Evolutionary conservation across 106 monocot genomes (phyloP).

Genomic region (Platanthera guangdongensis): DNA sequence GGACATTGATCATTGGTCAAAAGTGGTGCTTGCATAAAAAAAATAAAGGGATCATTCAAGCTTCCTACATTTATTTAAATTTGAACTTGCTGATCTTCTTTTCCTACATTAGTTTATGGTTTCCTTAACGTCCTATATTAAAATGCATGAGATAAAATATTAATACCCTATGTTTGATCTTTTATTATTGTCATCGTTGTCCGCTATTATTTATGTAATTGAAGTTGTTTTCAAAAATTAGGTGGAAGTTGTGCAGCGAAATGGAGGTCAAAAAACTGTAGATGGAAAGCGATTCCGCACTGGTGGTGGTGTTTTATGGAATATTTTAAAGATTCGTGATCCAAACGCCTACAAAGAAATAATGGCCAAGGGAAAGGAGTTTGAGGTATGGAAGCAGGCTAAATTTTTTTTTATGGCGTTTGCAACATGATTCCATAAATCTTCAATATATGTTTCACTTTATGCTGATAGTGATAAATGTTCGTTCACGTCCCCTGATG

Average conservation of each 20-base stretch:
- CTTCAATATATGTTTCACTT: not conserved
- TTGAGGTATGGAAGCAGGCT: slow-evolving; percentile 56
- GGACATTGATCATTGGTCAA: too few species aligned
- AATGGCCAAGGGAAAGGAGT: slow-evolving; percentile 85
- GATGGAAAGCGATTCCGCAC: slow-evolving; percentile 65
- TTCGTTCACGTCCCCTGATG: not conserved
- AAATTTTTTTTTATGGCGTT: not conserved
- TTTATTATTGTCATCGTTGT: too few species aligned
- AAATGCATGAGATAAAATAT: too few species aligned
- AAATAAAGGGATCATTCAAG: too few species aligned
- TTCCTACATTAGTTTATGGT: too few species aligned
- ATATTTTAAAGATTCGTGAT: slow-evolving; percentile 83
- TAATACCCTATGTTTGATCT: too few species aligned
- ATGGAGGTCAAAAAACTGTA: slow-evolving; percentile 76
- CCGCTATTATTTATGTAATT: not conserved
- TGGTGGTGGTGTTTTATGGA: slow-evolving; percentile 96
- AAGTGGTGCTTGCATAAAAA: too few species aligned
- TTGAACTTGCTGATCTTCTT: too few species aligned
- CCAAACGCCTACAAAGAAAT: slow-evolving; percentile 94
- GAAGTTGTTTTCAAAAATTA: slow-evolving; percentile 10
- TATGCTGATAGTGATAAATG: not conserved
- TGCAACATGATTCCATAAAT: not conserved
- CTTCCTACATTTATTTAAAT: too few species aligned
- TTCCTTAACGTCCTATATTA: too few species aligned
- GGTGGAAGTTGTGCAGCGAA: slow-evolving; percentile 70